A percentile compares a stretch with the other conserved stretches of the same genome.
Conservation (phyloP, 116 monocot genomes). For the Phalaenopsis hybrid region DNA sequence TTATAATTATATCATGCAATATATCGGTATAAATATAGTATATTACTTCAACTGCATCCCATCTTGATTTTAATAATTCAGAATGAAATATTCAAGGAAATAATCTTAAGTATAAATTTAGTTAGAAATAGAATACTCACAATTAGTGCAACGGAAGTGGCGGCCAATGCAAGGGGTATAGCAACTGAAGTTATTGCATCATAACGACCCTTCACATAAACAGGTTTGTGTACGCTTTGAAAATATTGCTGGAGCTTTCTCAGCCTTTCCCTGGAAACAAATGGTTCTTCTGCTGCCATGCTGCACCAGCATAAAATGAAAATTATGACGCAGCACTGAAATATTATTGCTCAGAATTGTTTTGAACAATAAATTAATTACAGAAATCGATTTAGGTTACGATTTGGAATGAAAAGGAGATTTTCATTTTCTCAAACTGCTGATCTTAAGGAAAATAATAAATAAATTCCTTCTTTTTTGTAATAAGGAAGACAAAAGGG, state of each 20-base stretch:
- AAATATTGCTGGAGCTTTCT: conserved; percentile 16
- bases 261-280: neutral
- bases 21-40: neutral
- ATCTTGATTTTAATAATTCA: no score
- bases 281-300: neutral
- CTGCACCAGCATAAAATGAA: neutral
- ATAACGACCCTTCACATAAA: conserved; percentile 25
- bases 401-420: no score
- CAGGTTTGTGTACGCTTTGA: conserved; percentile 19
- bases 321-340: no score
- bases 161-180: conserved; percentile 26
- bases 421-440: no score
- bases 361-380: no score
- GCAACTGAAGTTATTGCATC: conserved; percentile 28
- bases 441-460: no score
- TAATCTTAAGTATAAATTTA: no score
- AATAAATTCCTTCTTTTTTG: no score
- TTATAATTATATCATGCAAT: neutral
- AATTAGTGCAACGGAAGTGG: conserved; percentile 16
- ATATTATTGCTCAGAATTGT: no score
- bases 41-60: neutral
- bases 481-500: no score
- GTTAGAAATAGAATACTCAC: conserved; percentile 8
- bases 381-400: no score
- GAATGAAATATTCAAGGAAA: no score